Evolutionary conservation across 371 early-diverging fungal genomes (phyloP).

Genomic region (Rhizopus delemar): DNA sequence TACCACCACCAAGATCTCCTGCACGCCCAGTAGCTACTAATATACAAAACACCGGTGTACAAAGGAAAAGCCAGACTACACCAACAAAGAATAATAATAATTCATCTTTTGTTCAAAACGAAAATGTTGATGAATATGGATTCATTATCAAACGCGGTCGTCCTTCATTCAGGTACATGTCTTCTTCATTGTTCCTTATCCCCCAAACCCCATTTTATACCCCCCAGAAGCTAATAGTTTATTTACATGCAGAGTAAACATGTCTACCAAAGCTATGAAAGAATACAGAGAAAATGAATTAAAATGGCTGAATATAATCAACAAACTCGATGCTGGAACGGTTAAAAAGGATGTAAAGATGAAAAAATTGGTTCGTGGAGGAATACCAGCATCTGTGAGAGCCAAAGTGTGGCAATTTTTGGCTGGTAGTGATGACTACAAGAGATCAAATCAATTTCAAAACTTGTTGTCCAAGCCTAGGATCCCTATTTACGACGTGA

Average conservation of each 20-base stretch:
- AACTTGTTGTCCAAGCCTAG: constrained; percentile 20
- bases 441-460: constrained; percentile 34
- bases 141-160: constrained; percentile 44
- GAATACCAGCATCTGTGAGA: constrained; percentile 76
- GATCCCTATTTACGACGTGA: constrained; percentile 63
- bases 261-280: constrained; percentile 40
- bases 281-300: constrained; percentile 53
- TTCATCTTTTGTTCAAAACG: neutral
- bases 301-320: constrained; percentile 53
- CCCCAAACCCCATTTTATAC: too few species aligned
- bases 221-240: too few species aligned
- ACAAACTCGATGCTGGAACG: constrained; percentile 46
- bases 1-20: neutral
- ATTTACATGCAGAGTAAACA: constrained; percentile 21
- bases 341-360: constrained; percentile 55
- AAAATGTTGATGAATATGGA: constrained; percentile 56
- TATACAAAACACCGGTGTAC: neutral
- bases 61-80: neutral
- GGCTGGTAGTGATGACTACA: constrained; percentile 53
- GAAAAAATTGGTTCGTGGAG: constrained; percentile 71
- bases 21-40: neutral
- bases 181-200: constrained; percentile 20
- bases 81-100: neutral
- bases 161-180: constrained; percentile 25
- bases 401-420: constrained; percentile 75